These are phyloP conservation scores for Lagerstroemia speciosa DNA, from an alignment of 345 rosid species.

Conservation along the genomic window DNA sequence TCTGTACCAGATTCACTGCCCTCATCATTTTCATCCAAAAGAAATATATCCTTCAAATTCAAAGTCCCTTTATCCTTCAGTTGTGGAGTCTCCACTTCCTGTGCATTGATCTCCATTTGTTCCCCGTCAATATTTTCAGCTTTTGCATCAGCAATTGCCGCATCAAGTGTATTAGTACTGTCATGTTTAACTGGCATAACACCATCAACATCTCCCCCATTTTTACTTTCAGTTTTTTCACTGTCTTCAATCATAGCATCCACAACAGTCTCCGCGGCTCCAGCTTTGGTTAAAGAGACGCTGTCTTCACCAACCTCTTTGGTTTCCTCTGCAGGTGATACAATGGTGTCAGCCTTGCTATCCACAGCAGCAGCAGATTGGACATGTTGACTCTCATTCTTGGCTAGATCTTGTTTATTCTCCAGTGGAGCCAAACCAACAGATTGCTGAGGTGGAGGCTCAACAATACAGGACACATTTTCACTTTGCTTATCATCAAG, in stretches of 20 bases:
- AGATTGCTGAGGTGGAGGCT: constrained; percentile 7
- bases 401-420: constrained; percentile 11
- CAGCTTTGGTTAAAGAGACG: not conserved
- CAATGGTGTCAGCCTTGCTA: constrained; percentile 2
- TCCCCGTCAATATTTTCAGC: constrained; percentile 7
- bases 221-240: constrained; percentile 18
- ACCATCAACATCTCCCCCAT: constrained; percentile 15
- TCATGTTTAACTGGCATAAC: constrained; percentile 16
- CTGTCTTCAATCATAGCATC: constrained; percentile 7
- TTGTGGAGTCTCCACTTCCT: constrained; percentile 17
- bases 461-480: constrained; percentile 7
- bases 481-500: constrained; percentile 15
- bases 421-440: constrained; percentile 16
- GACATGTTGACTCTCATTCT: constrained; percentile 15
- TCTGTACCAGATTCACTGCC: constrained; percentile 61
- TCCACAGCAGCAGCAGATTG: constrained; percentile 3
- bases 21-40: constrained; percentile 33
- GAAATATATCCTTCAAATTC: constrained; percentile 33
- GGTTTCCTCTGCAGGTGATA: not conserved
- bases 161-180: constrained; percentile 17
- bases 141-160: constrained; percentile 18
- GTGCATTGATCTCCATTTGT: constrained; percentile 22
- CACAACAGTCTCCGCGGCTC: not conserved
- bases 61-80: constrained; percentile 24
- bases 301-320: not conserved